Percentiles rank a stretch among this genome's conserved stretches.
Evolutionary conservation across 352 stramenopile species (phyloP).

Genomic region (Globisporangium polare): DNA sequence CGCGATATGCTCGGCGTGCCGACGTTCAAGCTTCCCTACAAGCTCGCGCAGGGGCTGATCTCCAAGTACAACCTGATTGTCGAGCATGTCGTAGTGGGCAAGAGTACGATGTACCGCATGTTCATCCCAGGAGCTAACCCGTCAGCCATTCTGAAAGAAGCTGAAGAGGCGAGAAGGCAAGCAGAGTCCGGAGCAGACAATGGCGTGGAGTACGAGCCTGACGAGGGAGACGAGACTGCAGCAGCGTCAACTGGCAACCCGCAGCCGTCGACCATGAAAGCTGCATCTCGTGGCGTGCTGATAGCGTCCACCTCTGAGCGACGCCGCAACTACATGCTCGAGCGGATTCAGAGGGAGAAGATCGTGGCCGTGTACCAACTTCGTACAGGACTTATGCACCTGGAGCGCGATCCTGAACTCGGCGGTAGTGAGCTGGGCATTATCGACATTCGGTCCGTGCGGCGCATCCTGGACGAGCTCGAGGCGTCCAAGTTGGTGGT

Average conservation of each 20-base stretch:
- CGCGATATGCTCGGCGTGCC: conserved; percentile 72
- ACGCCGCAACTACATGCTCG: conserved; percentile 49
- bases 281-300: conserved; percentile 44
- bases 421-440: conserved; percentile 25
- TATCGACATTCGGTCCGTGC: conserved; percentile 68
- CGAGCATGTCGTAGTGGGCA: conserved; percentile 71
- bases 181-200: background rate
- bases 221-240: background rate
- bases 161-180: background rate
- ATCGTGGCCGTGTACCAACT: conserved; percentile 72
- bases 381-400: conserved; percentile 42
- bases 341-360: conserved; percentile 52
- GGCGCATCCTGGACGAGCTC: conserved; percentile 62
- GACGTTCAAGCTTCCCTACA: conserved; percentile 84
- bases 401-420: conserved; percentile 31
- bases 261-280: conserved; percentile 58
- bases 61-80: conserved; percentile 77
- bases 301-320: conserved; percentile 52
- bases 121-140: conserved; percentile 35
- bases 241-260: conserved; percentile 7
- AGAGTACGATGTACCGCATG: conserved; percentile 85
- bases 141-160: no score
- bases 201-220: background rate
- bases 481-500: conserved; percentile 39
- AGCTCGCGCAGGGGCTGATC: conserved; percentile 72